Percentiles rank a stretch among this genome's conserved stretches.
These are phyloP conservation scores for Colletotrichum kahawae DNA, from an alignment of 2,329 filamentous ascomycete species.

Conservation along the genomic window DNA sequence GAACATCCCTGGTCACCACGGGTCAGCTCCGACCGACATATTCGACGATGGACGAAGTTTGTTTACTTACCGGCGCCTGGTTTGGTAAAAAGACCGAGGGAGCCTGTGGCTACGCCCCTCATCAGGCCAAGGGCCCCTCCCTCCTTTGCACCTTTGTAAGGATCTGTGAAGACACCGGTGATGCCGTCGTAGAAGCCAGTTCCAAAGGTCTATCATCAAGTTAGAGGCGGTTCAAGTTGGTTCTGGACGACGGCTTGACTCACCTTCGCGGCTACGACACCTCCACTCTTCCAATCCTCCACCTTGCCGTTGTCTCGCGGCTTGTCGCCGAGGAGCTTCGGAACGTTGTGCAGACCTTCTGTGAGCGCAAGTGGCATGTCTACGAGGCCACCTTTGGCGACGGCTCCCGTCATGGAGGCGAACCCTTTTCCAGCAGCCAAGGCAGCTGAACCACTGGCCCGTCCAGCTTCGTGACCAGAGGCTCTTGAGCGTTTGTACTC, in stretches of 20 bases:
- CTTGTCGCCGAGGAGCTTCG: slow-evolving; percentile 40
- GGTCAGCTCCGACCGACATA: not conserved
- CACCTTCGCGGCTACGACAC: slow-evolving; percentile 32
- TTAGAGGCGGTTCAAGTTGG: not conserved
- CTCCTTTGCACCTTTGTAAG: slow-evolving; percentile 32
- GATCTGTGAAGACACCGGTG: slow-evolving; percentile 32
- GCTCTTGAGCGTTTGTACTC: slow-evolving; percentile 1
- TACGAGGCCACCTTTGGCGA: slow-evolving; percentile 36
- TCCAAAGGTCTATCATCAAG: not conserved
- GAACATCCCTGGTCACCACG: slow-evolving; percentile 18
- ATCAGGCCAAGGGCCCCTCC: slow-evolving; percentile 35
- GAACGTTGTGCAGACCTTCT: slow-evolving; percentile 38
- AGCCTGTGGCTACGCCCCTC: slow-evolving; percentile 38
- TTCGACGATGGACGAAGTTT: not conserved
- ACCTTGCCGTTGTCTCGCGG: slow-evolving; percentile 34
- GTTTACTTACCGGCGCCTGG: slow-evolving; percentile 28
- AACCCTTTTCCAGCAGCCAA: slow-evolving; percentile 22
- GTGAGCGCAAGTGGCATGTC: slow-evolving; percentile 39
- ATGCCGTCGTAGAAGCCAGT: slow-evolving; percentile 36
- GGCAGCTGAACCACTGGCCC: slow-evolving; percentile 1
- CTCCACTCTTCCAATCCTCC: slow-evolving; percentile 36
- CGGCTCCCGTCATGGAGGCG: slow-evolving; percentile 28
- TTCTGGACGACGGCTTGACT: not conserved
- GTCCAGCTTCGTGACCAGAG: not conserved
- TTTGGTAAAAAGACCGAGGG: slow-evolving; percentile 26